Base-by-base conservation (phyloP, 148 eudicot genomes). In the Vaccinium macrocarpon region DNA sequence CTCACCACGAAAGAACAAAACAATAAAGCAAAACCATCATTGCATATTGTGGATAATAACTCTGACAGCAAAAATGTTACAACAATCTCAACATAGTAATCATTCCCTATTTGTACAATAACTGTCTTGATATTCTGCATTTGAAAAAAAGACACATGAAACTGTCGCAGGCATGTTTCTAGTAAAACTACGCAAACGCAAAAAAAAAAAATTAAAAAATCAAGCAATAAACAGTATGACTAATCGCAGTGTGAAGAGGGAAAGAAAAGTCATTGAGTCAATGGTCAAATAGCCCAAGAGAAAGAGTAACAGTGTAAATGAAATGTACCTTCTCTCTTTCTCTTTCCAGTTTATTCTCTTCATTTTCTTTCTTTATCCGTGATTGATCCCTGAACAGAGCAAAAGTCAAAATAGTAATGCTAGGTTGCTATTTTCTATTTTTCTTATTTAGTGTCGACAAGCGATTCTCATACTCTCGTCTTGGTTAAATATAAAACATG, bases 291-390 rank as follows among this genome's bases (percentile, higher is more conserved):
- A 57, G 82, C 21, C 25, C 48, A 53, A 38, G 57, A 42, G 55
- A 35, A 27, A n/a, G 29, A 78, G 52, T 8, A 61, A 74, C 29
- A 57, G 42, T 5, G 42, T 21, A 2, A 51, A 23, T 12, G 50
- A 19, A 84, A 53, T 79, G 16, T 89, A 96, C 99, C 98, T 93
- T 94, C 86, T 90, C 98, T 42, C 89, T 87, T 85, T 84, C 89
- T 83, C 87, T 91, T 90, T 87, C 93, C 84, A 81, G 16, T 82
- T 89, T 92, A 88, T 84, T 89, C 50, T 91, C 89, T 87, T 86
- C 90, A 76, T 85, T 89, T 89, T 90, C 95, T 84, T 86, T 87
- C 84, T 81, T 80, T 82, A 78, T 90, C 80, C 52, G 82, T 79
- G 88, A 85, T 83, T 82, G 85, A 29, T 91, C 86, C 88, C 98